phyloP scores from a whole-genome alignment of 805 yeast genomes.

The Candida easanensis region DNA sequence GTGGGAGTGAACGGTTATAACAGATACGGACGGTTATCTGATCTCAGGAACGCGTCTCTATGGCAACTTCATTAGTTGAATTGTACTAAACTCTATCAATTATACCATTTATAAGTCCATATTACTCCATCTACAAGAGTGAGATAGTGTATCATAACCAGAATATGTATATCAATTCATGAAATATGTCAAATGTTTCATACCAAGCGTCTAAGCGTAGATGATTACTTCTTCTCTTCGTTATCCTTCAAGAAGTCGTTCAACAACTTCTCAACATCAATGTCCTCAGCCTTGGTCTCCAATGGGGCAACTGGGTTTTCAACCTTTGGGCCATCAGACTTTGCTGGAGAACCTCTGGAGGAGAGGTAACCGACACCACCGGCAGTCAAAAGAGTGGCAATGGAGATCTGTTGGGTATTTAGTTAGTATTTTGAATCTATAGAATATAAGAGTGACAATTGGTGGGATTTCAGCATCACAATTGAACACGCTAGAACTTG shows the following conservation, averaged over 20 bases:
- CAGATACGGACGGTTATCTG: too few species aligned
- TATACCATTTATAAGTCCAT: too few species aligned
- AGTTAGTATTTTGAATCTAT: too few species aligned
- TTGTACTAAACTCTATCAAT: too few species aligned
- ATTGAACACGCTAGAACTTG: neutral
- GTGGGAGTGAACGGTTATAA: too few species aligned
- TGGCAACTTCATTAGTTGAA: too few species aligned
- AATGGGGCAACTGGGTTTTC: conserved; percentile 26
- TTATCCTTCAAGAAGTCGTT: conserved; percentile 31
- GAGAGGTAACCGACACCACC: conserved; percentile 30
- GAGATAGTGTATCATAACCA: too few species aligned
- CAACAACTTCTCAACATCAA: conserved; percentile 33
- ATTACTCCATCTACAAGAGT: too few species aligned
- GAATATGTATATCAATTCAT: too few species aligned
- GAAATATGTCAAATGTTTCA: too few species aligned
- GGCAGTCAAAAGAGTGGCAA: conserved; percentile 32
- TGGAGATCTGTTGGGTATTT: conserved; percentile 28
- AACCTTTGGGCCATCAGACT: conserved; percentile 20
- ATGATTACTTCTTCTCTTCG: conserved; percentile 16
- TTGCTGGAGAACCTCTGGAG: conserved; percentile 21
- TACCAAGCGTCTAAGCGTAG: neutral
- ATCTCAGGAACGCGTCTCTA: too few species aligned
- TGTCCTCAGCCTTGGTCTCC: conserved; percentile 26
- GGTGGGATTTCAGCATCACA: neutral
- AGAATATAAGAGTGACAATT: too few species aligned